Evolutionary conservation across 352 stramenopile species (phyloP), one percentile per base, ranked within the genome.

Genomic region (Phytophthora multivora): DNA sequence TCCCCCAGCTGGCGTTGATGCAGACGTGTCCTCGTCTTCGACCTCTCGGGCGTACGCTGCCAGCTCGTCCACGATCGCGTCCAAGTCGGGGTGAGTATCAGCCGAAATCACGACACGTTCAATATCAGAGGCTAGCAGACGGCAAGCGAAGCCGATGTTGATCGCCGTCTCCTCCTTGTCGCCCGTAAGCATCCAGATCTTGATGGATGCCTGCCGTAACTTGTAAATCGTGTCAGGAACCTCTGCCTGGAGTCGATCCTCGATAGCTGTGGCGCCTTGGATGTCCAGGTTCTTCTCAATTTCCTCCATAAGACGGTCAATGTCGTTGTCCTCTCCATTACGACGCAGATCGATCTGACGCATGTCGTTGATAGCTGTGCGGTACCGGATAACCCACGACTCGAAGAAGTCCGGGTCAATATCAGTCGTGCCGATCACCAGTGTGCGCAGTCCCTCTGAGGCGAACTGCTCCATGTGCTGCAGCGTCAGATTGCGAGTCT

Each of bases 161-260:
- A 98, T 98, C 11, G 95, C 95, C 4, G 95, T 98, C 66, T 98
- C 95, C 59, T 96, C 75, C 69, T 98, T 98, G 67, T 98, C 95
- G 6, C 94, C 94, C 4, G 95, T 98, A 18, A 98, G 84, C 77
- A 98, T 97, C 91, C 93, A 98, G 33, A 98, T 87, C 72, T 97
- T 97, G 51, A 98, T 97, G 9, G 92, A 91, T 6, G 94, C 95
- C 42, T 95, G 76, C 0, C 88, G 83, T n/a, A 98, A 69, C 51
- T 94, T 90, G 57, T 87, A 83, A 59, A 98, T 98, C 8, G 91
- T 95, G 48, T 96, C 89, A 0, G 93, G 92, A 2, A 98, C 95
- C 4, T 91, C 90, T 3, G 86, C 71, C 54, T 98, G 95, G 8
- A 98, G 78, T 21, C 95, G 86, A 58, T 98, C 95, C 63, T 98